phyloP scores from a whole-genome alignment of 2,329 filamentous ascomycete genomes.

The Stagonosporopsis cucurbitacearum region DNA sequence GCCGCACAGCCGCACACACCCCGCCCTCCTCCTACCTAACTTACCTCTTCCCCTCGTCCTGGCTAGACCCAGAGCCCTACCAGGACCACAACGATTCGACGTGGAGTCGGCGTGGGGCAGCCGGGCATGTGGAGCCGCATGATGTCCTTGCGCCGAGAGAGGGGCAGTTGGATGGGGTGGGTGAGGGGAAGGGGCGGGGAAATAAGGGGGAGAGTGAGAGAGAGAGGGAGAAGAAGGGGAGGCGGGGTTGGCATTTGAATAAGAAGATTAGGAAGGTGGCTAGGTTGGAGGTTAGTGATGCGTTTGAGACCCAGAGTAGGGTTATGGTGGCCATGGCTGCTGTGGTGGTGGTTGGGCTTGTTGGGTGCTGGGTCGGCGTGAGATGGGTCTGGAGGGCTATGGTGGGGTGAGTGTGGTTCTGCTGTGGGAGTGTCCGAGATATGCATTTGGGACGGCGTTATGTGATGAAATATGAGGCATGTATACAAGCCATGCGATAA shows the following conservation, averaged over 20 bases:
- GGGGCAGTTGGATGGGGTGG: slow-evolving; percentile 3
- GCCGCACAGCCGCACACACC: slow-evolving; percentile 51
- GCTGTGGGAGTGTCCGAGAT: too few species aligned
- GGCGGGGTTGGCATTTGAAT: slow-evolving; percentile 46
- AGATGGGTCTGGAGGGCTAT: slow-evolving; percentile 28
- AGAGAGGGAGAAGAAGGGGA: slow-evolving; percentile 24
- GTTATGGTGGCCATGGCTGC: slow-evolving; percentile 61
- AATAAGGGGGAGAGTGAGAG: slow-evolving; percentile 21
- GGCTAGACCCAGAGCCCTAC: slow-evolving; percentile 54
- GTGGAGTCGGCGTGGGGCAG: slow-evolving; percentile 25
- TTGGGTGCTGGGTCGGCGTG: slow-evolving; percentile 28
- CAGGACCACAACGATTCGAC: slow-evolving; percentile 45
- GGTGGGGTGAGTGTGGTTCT: not conserved
- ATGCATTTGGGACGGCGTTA: not conserved
- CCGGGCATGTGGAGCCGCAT: slow-evolving; percentile 32
- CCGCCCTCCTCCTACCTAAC: slow-evolving; percentile 25
- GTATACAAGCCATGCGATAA: not conserved
- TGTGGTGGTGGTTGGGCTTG: slow-evolving; percentile 22
- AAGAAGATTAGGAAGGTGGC: slow-evolving; percentile 63
- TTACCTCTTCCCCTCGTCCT: slow-evolving; percentile 34
- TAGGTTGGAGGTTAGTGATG: slow-evolving; percentile 67
- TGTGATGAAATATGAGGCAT: slow-evolving; percentile 4
- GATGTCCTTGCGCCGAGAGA: slow-evolving; percentile 24
- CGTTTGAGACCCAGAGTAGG: slow-evolving; percentile 64
- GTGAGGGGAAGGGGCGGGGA: not conserved